Conservation (phyloP, 768 basidiomycete genomes). For the Trametes elegans region DNA sequence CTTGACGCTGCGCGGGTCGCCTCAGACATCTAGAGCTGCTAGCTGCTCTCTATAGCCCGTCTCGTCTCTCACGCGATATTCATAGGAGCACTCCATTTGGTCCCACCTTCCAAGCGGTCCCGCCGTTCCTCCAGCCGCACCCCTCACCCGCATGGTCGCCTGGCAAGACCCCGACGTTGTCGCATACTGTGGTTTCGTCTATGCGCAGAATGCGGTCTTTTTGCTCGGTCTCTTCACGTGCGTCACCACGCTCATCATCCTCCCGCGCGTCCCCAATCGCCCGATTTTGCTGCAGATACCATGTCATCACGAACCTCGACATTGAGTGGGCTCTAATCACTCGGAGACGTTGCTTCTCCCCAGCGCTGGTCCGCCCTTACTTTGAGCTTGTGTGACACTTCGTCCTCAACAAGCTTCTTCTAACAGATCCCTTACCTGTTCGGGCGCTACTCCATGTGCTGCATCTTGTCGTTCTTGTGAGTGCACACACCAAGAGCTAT, state of each 20-base stretch:
- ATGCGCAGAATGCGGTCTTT: conserved; percentile 11
- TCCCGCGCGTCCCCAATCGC: not conserved
- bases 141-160: conserved; percentile 5
- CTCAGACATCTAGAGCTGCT: not conserved
- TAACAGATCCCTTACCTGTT: conserved; percentile 14
- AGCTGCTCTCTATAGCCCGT: not conserved
- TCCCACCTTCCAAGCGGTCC: not conserved
- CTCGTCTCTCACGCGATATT: no score
- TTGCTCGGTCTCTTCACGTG: conserved; percentile 12
- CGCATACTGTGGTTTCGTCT: conserved; percentile 8
- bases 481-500: not conserved
- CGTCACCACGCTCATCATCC: not conserved
- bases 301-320: not conserved
- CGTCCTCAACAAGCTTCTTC: not conserved
- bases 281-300: not conserved
- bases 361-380: not conserved
- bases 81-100: not conserved
- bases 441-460: conserved; percentile 10
- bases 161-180: conserved; percentile 17
- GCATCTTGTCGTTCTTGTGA: conserved; percentile 5
- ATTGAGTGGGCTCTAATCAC: conserved; percentile 16
- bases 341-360: conserved; percentile 1
- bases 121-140: not conserved
- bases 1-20: conserved; percentile 4
- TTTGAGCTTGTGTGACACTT: no score